phyloP scores from a whole-genome alignment of 371 early-diverging fungal species.

The Saksenaea vasiformis region DNA sequence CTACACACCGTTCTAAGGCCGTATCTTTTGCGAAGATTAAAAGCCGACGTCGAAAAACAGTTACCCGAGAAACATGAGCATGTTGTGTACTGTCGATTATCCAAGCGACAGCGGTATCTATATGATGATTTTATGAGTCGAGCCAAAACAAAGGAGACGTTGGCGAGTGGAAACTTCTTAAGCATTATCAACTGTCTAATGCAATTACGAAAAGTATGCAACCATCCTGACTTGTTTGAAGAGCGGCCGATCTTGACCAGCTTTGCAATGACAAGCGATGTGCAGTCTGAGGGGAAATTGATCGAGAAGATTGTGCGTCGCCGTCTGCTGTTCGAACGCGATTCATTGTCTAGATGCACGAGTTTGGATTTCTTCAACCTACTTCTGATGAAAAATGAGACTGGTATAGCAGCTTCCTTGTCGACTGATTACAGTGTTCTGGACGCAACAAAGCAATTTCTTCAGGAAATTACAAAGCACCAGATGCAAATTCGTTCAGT shows the following conservation, averaged over 20 bases:
- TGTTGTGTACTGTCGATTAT: slow-evolving; percentile 75
- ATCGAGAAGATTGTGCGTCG: slow-evolving; percentile 55
- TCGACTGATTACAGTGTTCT: slow-evolving; percentile 35
- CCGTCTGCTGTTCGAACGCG: slow-evolving; percentile 30
- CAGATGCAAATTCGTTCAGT: slow-evolving; percentile 20
- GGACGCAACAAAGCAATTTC: slow-evolving; percentile 46
- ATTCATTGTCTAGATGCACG: slow-evolving; percentile 21
- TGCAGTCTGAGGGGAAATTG: slow-evolving; percentile 39
- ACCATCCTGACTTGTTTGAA: slow-evolving; percentile 95
- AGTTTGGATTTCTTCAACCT: slow-evolving; percentile 54
- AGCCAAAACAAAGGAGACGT: slow-evolving; percentile 75
- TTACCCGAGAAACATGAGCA: slow-evolving; percentile 85
- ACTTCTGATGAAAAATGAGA: slow-evolving; percentile 35
- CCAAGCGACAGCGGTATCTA: slow-evolving; percentile 82
- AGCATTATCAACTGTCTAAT: slow-evolving; percentile 91
- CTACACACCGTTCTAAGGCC: slow-evolving; percentile 84
- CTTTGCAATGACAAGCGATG: slow-evolving; percentile 66
- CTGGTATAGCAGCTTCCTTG: slow-evolving; percentile 28
- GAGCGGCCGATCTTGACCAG: slow-evolving; percentile 84
- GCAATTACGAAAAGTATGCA: slow-evolving; percentile 97
- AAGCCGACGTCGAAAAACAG: slow-evolving; percentile 85
- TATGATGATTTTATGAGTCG: slow-evolving; percentile 90
- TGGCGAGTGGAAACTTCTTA: slow-evolving; percentile 75
- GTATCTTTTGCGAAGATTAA: slow-evolving; percentile 86
- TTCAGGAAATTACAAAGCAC: slow-evolving; percentile 30